Base-by-base conservation (phyloP, 2,329 filamentous ascomycete genomes). In the Xylariales sp. region DNA sequence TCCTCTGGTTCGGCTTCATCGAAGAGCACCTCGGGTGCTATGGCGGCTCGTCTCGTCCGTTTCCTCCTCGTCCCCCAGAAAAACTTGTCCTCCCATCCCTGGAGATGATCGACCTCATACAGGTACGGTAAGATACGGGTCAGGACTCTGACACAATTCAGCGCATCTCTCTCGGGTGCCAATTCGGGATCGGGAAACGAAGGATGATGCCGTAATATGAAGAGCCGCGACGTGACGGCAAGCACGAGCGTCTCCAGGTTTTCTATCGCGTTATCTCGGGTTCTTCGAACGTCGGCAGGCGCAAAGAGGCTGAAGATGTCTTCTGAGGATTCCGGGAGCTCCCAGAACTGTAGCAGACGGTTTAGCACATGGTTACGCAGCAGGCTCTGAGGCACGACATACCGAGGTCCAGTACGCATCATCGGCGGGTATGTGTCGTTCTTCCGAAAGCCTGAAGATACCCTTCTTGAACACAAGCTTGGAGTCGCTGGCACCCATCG, bases 391-490 rank as follows among this genome's bases (percentile, higher is more conserved):
- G 28, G 19, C 14, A 29, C 6, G 31, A 73, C 85, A 59, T 68
- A 94, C 89, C 62, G 88, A 87, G 50, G 86, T 83, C 93, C 93
- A 98, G 70, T 95, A 96, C 14, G 81, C 74, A 69, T 96, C 88
- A 65, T 93, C 85, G 43, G 88, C 81, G 46, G 88, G 76, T 59
- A 97, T 96, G 61, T 86, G 76, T 51, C 83, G 82, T 63, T 95
- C 86, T 63, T 95, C 89, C n/a, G 89, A 93, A 45, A 98, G 80
- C 60, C 86, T 82, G 72, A 97, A 96, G 70, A 97, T 95, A 68
- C 90, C 91, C 69, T 95, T 88, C 70, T 96, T 97, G 78, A 98
- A 97, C 61, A 91, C 88, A 61, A 97, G 82, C 77, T 97, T 97
- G 58, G 91, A 97, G 71, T 97, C 91, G 68, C 91, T 96, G 61